phyloP scores from a whole-genome alignment of 805 yeast genomes.

The Starmerella geochares region DNA sequence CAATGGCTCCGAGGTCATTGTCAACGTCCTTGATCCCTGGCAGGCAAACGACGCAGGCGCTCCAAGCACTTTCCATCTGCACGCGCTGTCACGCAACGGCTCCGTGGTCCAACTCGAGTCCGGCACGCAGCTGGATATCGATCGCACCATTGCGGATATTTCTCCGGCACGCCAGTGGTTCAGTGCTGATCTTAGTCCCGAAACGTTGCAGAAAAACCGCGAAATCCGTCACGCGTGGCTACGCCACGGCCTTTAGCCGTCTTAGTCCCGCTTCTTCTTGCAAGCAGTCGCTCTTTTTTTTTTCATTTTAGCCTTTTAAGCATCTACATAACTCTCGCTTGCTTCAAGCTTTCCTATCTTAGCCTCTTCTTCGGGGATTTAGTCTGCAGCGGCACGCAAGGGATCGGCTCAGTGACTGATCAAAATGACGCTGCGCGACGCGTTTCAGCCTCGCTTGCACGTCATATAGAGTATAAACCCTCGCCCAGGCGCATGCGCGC shows the following conservation, averaged over 20 bases:
- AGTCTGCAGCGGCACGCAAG: background rate
- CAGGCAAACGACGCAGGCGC: background rate
- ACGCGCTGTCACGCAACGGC: slow-evolving; percentile 15
- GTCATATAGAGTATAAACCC: background rate
- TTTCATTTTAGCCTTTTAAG: no score
- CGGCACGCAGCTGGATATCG: background rate
- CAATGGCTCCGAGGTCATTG: slow-evolving; percentile 14
- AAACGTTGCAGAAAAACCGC: background rate
- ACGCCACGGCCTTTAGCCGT: slow-evolving; percentile 6
- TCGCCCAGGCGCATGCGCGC: no score
- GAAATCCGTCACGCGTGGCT: slow-evolving; percentile 13
- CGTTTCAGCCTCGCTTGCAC: background rate
- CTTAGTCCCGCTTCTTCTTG: no score
- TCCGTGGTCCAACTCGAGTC: slow-evolving; percentile 5
- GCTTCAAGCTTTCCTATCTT: background rate
- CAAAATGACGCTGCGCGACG: background rate
- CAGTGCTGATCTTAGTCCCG: background rate
- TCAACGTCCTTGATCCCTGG: slow-evolving; percentile 9
- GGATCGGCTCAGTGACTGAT: background rate
- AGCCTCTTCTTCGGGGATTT: background rate
- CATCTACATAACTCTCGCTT: no score
- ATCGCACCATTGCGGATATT: background rate
- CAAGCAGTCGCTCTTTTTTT: background rate
- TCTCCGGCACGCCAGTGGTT: background rate
- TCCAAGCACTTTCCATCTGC: slow-evolving; percentile 7